Evolutionary conservation across 768 basidiomycete species (phyloP).

Genomic region (Termitomyces sp.): DNA sequence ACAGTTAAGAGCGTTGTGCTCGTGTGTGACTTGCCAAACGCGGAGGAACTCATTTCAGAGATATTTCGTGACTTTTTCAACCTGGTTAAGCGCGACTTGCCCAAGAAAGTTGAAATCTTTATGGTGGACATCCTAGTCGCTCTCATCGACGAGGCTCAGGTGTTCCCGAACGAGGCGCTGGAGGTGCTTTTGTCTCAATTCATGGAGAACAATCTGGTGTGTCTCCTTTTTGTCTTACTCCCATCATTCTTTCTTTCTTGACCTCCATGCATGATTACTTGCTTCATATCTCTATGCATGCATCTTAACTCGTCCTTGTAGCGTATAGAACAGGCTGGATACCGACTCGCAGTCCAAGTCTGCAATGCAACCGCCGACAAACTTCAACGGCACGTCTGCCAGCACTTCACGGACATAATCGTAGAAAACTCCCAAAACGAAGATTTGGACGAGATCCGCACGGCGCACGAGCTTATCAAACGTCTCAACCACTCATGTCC

Average conservation of each 20-base stretch:
- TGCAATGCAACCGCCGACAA: conserved; percentile 83
- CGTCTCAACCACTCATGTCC: conserved; percentile 79
- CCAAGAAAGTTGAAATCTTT: conserved; percentile 80
- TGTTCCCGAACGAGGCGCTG: conserved; percentile 74
- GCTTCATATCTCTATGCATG: background rate
- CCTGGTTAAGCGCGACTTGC: conserved; percentile 64
- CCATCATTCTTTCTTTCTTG: background rate
- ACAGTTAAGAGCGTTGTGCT: conserved; percentile 94
- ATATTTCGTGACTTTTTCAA: conserved; percentile 83
- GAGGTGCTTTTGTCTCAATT: conserved; percentile 85
- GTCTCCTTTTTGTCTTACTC: conserved; percentile 19
- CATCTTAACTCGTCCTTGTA: conserved; percentile 19
- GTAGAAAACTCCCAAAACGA: conserved; percentile 56
- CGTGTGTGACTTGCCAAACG: conserved; percentile 84
- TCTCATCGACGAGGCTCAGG: conserved; percentile 79
- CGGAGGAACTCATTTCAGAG: conserved; percentile 78
- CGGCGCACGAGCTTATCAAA: conserved; percentile 83
- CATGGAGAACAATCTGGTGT: conserved; percentile 67
- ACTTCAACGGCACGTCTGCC: conserved; percentile 82
- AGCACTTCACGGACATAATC: conserved; percentile 92
- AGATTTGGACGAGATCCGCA: conserved; percentile 62
- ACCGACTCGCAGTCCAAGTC: conserved; percentile 79
- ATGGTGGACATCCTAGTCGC: conserved; percentile 89
- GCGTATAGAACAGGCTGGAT: conserved; percentile 71
- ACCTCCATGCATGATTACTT: background rate